A percentile compares a stretch with the other conserved stretches of the same genome.
Evolutionary conservation across 2,329 filamentous ascomycete species (phyloP).

Genomic region (Aotearoamyces nothofagi): DNA sequence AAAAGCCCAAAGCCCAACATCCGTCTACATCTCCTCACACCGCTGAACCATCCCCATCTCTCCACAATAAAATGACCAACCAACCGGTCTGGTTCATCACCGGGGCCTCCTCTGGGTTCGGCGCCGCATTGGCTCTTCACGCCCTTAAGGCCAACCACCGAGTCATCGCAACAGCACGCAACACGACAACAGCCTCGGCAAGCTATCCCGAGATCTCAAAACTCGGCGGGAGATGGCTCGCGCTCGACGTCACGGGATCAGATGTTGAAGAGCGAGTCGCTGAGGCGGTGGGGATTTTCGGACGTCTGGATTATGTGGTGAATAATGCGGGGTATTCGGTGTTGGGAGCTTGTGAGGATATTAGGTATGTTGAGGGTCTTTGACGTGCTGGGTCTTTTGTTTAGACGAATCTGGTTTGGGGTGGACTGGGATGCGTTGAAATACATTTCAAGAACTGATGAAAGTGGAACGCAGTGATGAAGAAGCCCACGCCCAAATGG

Average conservation of each 20-base stretch:
- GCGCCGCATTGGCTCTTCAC: slow-evolving; percentile 20
- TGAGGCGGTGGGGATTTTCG: slow-evolving; percentile 1
- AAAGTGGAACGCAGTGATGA: too few species aligned
- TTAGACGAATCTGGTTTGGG: background rate
- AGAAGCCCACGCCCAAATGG: background rate
- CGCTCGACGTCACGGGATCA: background rate
- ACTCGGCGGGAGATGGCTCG: slow-evolving; percentile 2
- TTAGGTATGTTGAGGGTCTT: slow-evolving; percentile 14
- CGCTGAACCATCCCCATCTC: too few species aligned
- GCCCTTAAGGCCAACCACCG: slow-evolving; percentile 24
- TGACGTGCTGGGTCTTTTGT: background rate
- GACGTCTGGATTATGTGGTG: slow-evolving; percentile 6
- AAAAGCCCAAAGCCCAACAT: too few species aligned
- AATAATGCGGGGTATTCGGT: slow-evolving; percentile 20
- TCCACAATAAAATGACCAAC: too few species aligned
- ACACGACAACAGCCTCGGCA: slow-evolving; percentile 6
- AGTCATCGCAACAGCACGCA: slow-evolving; percentile 27
- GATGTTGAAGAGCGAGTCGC: background rate
- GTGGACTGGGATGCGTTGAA: too few species aligned
- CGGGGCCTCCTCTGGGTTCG: slow-evolving; percentile 29
- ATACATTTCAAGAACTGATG: too few species aligned
- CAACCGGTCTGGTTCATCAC: slow-evolving; percentile 30
- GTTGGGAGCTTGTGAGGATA: slow-evolving; percentile 32
- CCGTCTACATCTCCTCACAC: too few species aligned
- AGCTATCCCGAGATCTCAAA: background rate